Percentiles rank a stretch among this genome's conserved stretches.
Evolutionary conservation across 352 stramenopile genomes (phyloP).

Genomic region (Globisporangium splendens): DNA sequence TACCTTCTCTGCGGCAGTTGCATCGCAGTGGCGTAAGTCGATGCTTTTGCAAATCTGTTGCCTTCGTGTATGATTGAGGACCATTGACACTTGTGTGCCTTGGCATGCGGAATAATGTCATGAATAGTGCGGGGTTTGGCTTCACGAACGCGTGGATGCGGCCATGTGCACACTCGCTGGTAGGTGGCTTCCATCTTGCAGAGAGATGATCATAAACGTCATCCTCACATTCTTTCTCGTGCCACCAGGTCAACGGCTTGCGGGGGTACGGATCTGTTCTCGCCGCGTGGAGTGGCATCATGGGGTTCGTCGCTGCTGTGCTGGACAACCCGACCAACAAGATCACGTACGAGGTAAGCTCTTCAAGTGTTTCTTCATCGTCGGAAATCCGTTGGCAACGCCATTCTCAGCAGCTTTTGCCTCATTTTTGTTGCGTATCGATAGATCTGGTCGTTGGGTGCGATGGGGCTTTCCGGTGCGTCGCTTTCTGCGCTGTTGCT

Average conservation of each 20-base stretch:
- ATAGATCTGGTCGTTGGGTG: conserved; percentile 54
- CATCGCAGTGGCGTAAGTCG: conserved; percentile 26
- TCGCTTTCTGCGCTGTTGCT: conserved; percentile 37
- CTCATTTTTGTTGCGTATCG: background rate
- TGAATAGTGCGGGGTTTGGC: conserved; percentile 19
- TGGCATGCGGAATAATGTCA: background rate
- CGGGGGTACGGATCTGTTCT: conserved; percentile 40
- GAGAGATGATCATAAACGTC: no score
- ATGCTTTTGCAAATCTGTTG: no score
- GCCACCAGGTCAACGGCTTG: conserved; percentile 45
- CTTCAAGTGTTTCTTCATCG: no score
- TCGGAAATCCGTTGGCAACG: no score
- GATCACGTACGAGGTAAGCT: conserved; percentile 37
- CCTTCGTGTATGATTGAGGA: no score
- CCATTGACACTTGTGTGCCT: background rate
- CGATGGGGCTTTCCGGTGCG: conserved; percentile 39
- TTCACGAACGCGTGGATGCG: conserved; percentile 41
- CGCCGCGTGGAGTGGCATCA: conserved; percentile 32
- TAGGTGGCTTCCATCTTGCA: conserved; percentile 13
- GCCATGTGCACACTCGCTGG: conserved; percentile 42
- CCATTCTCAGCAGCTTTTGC: no score
- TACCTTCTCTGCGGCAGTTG: conserved; percentile 27
- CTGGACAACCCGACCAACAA: conserved; percentile 41
- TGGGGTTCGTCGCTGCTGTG: conserved; percentile 33
- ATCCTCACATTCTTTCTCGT: background rate